Conservation (phyloP, 176 grass and related monocot genomes). For the Sorghum bicolor region DNA sequence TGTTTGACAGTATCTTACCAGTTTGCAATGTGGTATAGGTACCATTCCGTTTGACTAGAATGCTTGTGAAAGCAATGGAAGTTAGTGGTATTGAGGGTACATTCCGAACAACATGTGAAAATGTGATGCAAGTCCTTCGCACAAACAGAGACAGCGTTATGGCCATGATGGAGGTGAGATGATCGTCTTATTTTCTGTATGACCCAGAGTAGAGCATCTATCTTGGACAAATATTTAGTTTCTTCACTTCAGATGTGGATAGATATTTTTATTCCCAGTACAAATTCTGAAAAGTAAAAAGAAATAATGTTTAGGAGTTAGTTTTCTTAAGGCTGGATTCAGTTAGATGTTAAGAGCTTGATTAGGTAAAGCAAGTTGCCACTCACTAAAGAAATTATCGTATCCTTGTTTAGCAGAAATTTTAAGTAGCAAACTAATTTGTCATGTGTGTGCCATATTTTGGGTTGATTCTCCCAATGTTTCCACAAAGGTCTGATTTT, state of each 20-base stretch:
- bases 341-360: background rate
- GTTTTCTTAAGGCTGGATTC: background rate
- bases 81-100: conserved; percentile 98
- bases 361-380: background rate
- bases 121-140: conserved; percentile 98
- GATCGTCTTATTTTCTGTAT: background rate
- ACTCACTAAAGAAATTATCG: background rate
- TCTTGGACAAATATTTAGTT: conserved; percentile 2
- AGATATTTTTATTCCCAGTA: background rate
- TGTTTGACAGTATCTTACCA: background rate
- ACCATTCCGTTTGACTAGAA: conserved; percentile 95
- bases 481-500: background rate
- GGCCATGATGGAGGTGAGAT: conserved; percentile 99
- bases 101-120: conserved; percentile 97
- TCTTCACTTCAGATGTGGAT: background rate
- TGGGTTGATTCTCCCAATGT: background rate
- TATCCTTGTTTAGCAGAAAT: background rate
- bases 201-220: background rate
- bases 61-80: conserved; percentile 99
- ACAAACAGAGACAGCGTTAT: conserved; percentile 98
- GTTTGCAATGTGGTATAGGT: conserved; percentile 51
- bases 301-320: background rate
- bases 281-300: background rate
- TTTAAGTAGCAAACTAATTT: background rate
- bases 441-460: background rate